phyloP scores from a whole-genome alignment of 495 filamentous ascomycete species.

The Penicillium odoratum region DNA sequence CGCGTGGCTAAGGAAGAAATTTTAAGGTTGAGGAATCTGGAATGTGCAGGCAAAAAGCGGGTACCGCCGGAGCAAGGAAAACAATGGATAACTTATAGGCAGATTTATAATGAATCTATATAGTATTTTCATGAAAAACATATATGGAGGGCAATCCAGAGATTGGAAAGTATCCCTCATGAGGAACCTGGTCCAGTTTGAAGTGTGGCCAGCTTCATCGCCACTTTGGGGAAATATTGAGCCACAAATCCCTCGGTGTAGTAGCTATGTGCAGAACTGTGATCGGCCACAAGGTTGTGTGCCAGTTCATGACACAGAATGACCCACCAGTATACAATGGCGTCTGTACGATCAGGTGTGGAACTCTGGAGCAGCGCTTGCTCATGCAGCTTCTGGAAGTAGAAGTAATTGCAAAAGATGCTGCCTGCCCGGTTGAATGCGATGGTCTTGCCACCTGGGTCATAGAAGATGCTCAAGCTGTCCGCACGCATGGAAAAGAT shows the following conservation, averaged over 20 bases:
- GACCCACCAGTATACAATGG: constrained; percentile 87
- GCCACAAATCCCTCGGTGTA: constrained; percentile 62
- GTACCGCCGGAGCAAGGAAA: constrained; percentile 28
- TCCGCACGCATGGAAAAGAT: constrained; percentile 66
- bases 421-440: constrained; percentile 87
- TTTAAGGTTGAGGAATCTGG: constrained; percentile 19
- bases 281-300: constrained; percentile 81
- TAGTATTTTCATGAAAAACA: background rate
- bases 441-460: constrained; percentile 74
- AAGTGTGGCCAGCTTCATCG: constrained; percentile 35
- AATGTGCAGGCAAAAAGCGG: constrained; percentile 28
- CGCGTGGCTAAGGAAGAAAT: constrained; percentile 17
- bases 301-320: constrained; percentile 90
- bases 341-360: constrained; percentile 55
- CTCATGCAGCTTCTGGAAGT: constrained; percentile 78
- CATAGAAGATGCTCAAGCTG: constrained; percentile 82
- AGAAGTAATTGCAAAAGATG: constrained; percentile 91
- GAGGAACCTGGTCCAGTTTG: background rate
- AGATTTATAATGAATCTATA: background rate
- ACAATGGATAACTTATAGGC: background rate
- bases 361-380: constrained; percentile 40
- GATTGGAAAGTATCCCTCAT: background rate
- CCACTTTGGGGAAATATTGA: constrained; percentile 54
- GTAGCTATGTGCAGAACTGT: constrained; percentile 80
- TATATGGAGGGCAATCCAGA: no score